phyloP scores from a whole-genome alignment of 805 yeast genomes.

The Candida endomychidarum region DNA sequence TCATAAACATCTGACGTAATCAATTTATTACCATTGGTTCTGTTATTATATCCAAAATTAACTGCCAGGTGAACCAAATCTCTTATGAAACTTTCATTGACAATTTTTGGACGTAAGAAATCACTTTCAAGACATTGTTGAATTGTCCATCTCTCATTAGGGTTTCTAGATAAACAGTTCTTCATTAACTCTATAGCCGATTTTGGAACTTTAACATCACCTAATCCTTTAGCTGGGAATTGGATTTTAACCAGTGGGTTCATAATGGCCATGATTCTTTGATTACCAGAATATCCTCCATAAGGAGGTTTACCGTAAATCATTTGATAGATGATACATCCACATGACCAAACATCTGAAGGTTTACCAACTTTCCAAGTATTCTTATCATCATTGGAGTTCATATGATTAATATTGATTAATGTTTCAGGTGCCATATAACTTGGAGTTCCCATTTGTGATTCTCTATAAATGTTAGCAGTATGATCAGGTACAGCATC shows the following conservation, averaged over 20 bases:
- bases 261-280: slow-evolving; percentile 79
- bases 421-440: slow-evolving; percentile 98
- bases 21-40: slow-evolving; percentile 40
- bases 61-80: slow-evolving; percentile 78
- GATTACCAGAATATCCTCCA: slow-evolving; percentile 72
- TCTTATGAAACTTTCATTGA: slow-evolving; percentile 62
- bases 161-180: slow-evolving; percentile 71
- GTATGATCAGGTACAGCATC: slow-evolving; percentile 93
- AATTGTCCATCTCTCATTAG: slow-evolving; percentile 63
- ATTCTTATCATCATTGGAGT: slow-evolving; percentile 17
- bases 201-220: slow-evolving; percentile 62
- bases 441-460: slow-evolving; percentile 93
- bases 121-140: slow-evolving; percentile 59
- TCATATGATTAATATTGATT: slow-evolving; percentile 51
- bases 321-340: slow-evolving; percentile 95
- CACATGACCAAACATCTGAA: slow-evolving; percentile 97
- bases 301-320: slow-evolving; percentile 92
- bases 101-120: slow-evolving; percentile 73
- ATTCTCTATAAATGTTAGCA: slow-evolving; percentile 81
- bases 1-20: slow-evolving; percentile 43
- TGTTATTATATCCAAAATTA: slow-evolving; percentile 56
- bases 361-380: slow-evolving; percentile 88
- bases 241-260: slow-evolving; percentile 73
- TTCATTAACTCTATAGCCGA: slow-evolving; percentile 70
- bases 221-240: slow-evolving; percentile 63